Conservation (phyloP, 352 stramenopile species). For the Phytopythium chamaehyphon region DNA sequence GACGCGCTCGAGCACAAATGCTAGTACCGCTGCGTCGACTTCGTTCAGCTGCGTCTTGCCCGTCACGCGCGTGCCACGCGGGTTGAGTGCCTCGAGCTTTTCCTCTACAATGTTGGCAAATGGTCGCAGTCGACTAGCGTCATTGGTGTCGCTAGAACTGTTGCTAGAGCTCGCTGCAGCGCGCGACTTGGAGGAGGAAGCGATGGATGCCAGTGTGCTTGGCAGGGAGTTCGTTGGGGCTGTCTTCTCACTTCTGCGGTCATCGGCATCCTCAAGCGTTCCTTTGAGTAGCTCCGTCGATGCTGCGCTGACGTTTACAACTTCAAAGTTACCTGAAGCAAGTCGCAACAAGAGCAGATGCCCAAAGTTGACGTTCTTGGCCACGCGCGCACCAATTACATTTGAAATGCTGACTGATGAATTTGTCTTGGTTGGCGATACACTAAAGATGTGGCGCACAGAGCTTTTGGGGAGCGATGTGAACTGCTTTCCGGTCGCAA, state of each 20-base stretch:
- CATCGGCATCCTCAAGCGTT: slow-evolving; percentile 22
- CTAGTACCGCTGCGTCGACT: slow-evolving; percentile 63
- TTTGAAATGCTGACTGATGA: slow-evolving; percentile 15
- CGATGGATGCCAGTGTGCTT: slow-evolving; percentile 48
- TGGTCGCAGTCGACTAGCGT: slow-evolving; percentile 24
- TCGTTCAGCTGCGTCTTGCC: slow-evolving; percentile 59
- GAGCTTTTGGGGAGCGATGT: slow-evolving; percentile 56
- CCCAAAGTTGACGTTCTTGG: slow-evolving; percentile 76
- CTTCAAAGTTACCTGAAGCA: slow-evolving; percentile 64
- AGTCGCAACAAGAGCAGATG: slow-evolving; percentile 73
- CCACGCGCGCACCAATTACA: slow-evolving; percentile 55
- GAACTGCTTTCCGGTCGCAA: slow-evolving; percentile 59
- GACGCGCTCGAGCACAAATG: slow-evolving; percentile 71
- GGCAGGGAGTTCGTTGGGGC: slow-evolving; percentile 22
- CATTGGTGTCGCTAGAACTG: slow-evolving; percentile 13
- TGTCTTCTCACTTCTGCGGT: slow-evolving; percentile 7
- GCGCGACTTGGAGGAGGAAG: slow-evolving; percentile 30
- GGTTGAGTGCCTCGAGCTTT: slow-evolving; percentile 46
- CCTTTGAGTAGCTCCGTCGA: slow-evolving; percentile 71
- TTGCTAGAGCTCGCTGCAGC: not conserved
- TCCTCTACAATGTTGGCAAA: slow-evolving; percentile 64
- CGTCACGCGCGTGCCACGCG: slow-evolving; percentile 57
- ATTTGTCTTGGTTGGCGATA: slow-evolving; percentile 35
- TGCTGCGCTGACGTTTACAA: slow-evolving; percentile 75
- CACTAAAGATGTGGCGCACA: slow-evolving; percentile 73